phyloP scores from a whole-genome alignment of 2,329 filamentous ascomycete species.

The Epichloe baconii region DNA sequence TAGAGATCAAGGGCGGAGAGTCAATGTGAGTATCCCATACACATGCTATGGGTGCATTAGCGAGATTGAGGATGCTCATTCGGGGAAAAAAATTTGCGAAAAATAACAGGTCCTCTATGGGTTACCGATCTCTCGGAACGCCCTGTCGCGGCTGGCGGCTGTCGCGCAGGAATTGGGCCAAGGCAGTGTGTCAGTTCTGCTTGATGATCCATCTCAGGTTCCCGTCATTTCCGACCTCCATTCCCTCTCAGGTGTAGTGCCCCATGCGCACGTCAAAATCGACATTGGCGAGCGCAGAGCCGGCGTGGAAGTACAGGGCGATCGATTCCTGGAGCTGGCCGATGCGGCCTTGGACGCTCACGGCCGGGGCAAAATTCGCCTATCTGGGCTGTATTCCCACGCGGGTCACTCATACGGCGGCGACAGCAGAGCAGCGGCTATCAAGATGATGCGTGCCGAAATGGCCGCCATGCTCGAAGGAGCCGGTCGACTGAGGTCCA shows the following conservation, averaged over 20 bases:
- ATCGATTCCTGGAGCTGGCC: conserved; percentile 34
- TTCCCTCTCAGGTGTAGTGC: conserved; percentile 28
- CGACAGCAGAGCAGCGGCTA: conserved; percentile 18
- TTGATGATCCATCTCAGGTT: conserved; percentile 56
- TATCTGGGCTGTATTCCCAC: conserved; percentile 61
- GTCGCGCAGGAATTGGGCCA: conserved; percentile 44
- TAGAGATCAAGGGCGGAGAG: conserved; percentile 34
- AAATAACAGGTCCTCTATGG: conserved; percentile 50
- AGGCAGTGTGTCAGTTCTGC: conserved; percentile 46
- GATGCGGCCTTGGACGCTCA: conserved; percentile 21
- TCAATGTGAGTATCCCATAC: conserved; percentile 37
- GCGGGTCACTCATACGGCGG: conserved; percentile 56
- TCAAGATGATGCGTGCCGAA: conserved; percentile 19
- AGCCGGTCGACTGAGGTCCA: conserved; percentile 10
- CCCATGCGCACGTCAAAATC: conserved; percentile 57
- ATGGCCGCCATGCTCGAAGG: conserved; percentile 15
- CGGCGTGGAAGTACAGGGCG: conserved; percentile 40
- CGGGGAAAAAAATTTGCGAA: neutral
- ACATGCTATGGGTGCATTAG: neutral
- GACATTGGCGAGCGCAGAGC: conserved; percentile 63
- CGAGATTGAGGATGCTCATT: neutral
- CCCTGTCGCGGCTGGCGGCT: conserved; percentile 43
- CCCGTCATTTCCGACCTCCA: conserved; percentile 29
- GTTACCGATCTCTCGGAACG: conserved; percentile 51
- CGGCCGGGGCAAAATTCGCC: conserved; percentile 17